Evolutionary conservation across 192 early-diverging fungal genomes (phyloP).

Genomic region (Allomyces arbusculus): DNA sequence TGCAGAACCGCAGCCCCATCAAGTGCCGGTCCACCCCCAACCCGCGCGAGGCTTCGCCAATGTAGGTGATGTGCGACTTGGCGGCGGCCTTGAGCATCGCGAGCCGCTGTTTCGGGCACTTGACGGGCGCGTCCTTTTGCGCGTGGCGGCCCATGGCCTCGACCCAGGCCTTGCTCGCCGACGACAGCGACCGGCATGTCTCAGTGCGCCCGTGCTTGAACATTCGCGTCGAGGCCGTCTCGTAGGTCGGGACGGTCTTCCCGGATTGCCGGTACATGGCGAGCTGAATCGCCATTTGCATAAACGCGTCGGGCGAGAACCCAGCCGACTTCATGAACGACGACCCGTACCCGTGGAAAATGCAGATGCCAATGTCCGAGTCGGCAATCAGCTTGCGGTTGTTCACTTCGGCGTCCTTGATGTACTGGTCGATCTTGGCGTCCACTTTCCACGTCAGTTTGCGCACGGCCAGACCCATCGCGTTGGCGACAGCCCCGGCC

Average conservation of each 20-base stretch:
- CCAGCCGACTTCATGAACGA: conserved; percentile 67
- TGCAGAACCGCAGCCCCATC: conserved; percentile 56
- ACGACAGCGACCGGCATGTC: conserved; percentile 62
- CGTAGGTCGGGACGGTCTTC: conserved; percentile 46
- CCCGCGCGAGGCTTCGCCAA: conserved; percentile 52
- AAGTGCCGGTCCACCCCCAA: conserved; percentile 82
- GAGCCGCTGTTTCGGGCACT: conserved; percentile 17
- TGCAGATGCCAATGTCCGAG: conserved; percentile 46
- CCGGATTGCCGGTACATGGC: conserved; percentile 60
- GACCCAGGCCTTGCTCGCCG: conserved; percentile 56
- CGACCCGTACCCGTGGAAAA: conserved; percentile 54
- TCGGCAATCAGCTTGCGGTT: conserved; percentile 44
- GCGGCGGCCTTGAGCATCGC: conserved; percentile 38
- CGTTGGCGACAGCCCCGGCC: conserved; percentile 2
- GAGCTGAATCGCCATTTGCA: conserved; percentile 77
- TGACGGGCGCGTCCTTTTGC: conserved; percentile 13
- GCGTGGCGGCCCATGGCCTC: conserved; percentile 50
- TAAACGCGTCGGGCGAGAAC: conserved; percentile 68
- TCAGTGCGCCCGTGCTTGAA: conserved; percentile 80
- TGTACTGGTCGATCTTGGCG: conserved; percentile 21
- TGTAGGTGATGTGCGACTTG: conserved; percentile 46
- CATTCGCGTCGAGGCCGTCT: conserved; percentile 46
- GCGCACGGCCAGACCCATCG: conserved; percentile 15
- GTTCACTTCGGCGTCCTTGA: conserved; percentile 41
- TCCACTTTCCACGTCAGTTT: conserved; percentile 54